phyloP scores from a whole-genome alignment of 768 basidiomycete genomes.

The Tephrocybe sp. region DNA sequence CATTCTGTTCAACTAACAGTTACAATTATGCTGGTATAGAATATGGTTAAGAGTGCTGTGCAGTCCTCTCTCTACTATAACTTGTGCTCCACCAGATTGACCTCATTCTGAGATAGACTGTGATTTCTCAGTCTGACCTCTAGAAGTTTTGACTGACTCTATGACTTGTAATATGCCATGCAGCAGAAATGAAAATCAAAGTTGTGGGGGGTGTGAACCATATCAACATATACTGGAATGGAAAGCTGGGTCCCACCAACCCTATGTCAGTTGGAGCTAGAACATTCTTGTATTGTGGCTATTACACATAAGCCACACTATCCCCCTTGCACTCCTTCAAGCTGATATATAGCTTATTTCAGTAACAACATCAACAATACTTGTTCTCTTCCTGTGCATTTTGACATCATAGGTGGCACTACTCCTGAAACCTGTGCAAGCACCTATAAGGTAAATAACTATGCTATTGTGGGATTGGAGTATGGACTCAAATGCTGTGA shows the following conservation, averaged over 20 bases:
- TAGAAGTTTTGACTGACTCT: too few species aligned
- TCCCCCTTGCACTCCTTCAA: too few species aligned
- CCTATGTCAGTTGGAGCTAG: conserved; percentile 4
- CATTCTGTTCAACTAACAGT: conserved; percentile 2
- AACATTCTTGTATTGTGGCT: conserved; percentile 9
- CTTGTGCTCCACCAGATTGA: too few species aligned
- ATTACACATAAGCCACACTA: conserved; percentile 8
- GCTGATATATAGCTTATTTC: too few species aligned
- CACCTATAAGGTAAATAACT: too few species aligned
- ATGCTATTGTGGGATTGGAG: too few species aligned
- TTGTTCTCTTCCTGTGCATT: conserved; percentile 3
- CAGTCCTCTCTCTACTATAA: too few species aligned
- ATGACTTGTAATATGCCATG: conserved; percentile 1
- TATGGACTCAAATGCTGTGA: too few species aligned
- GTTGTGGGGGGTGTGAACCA: conserved; percentile 1
- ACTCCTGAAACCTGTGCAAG: too few species aligned
- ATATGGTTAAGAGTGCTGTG: conserved; percentile 8
- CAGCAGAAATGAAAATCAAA: conserved; percentile 4
- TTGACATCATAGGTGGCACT: conserved; percentile 2
- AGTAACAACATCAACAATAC: conserved; percentile 5
- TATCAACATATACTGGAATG: conserved; percentile 11
- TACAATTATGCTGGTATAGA: conserved; percentile 9
- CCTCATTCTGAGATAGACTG: conserved; percentile 10
- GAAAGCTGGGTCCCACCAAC: conserved; percentile 6
- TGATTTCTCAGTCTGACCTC: conserved; percentile 4